A percentile compares a stretch with the other conserved stretches of the same genome.
Conservation (phyloP, 768 basidiomycete genomes). For the Ramaria rubella region DNA sequence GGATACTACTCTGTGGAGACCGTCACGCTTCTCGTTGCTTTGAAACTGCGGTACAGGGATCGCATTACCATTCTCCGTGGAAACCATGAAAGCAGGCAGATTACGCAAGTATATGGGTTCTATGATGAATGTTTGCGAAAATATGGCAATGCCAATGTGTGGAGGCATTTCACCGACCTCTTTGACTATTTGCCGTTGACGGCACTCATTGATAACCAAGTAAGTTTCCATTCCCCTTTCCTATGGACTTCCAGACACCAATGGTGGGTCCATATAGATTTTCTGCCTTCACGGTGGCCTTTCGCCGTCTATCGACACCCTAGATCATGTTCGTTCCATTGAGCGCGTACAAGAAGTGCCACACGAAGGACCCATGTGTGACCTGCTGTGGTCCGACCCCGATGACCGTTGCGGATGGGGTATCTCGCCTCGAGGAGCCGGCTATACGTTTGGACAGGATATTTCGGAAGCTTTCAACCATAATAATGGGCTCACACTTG, state of each 20-base stretch:
- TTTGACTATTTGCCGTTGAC: slow-evolving; percentile 98
- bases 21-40: slow-evolving; percentile 91
- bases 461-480: slow-evolving; percentile 99
- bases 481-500: slow-evolving; percentile 94
- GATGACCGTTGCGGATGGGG: slow-evolving; percentile 99
- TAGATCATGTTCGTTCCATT: slow-evolving; percentile 97
- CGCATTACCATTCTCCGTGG: slow-evolving; percentile 96
- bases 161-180: slow-evolving; percentile 98
- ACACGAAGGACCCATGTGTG: slow-evolving; percentile 99
- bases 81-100: slow-evolving; percentile 98
- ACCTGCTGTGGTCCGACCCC: slow-evolving; percentile 98
- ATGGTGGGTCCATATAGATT: slow-evolving; percentile 53
- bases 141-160: slow-evolving; percentile 99
- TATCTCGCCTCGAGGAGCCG: slow-evolving; percentile 96
- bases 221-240: slow-evolving; percentile 38
- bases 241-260: neutral
- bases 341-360: slow-evolving; percentile 99
- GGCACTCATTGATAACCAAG: slow-evolving; percentile 98
- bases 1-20: slow-evolving; percentile 99
- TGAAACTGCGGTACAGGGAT: slow-evolving; percentile 97
- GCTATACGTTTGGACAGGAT: slow-evolving; percentile 98
- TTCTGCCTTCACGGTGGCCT: slow-evolving; percentile 98
- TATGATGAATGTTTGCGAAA: slow-evolving; percentile 99
- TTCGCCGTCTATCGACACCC: slow-evolving; percentile 98
- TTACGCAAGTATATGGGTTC: slow-evolving; percentile 99